Conservation (phyloP, 768 basidiomycete species). For the Cytidiella melzeri region DNA sequence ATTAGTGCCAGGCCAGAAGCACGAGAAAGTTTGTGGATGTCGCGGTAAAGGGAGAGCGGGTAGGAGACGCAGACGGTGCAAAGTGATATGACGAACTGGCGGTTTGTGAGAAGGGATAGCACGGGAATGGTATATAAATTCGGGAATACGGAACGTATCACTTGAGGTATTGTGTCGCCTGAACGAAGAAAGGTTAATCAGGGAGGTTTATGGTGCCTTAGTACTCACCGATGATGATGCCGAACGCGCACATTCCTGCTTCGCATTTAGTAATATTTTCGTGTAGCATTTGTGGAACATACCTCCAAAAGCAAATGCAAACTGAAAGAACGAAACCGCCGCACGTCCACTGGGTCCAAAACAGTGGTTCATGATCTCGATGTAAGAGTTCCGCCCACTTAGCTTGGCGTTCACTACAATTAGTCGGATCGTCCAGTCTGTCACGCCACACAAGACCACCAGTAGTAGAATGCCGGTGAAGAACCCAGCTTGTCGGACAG, state of each 20-base stretch:
- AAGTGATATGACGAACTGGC: slow-evolving; percentile 83
- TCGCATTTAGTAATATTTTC: neutral
- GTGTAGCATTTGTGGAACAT: slow-evolving; percentile 20
- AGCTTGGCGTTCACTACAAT: slow-evolving; percentile 96
- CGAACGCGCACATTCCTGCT: slow-evolving; percentile 94
- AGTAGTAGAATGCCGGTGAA: slow-evolving; percentile 81
- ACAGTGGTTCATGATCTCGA: slow-evolving; percentile 90
- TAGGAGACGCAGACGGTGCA: slow-evolving; percentile 89
- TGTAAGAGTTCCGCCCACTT: slow-evolving; percentile 87
- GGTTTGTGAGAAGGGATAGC: slow-evolving; percentile 72
- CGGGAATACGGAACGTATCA: slow-evolving; percentile 84
- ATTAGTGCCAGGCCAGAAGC: slow-evolving; percentile 87
- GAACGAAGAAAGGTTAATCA: slow-evolving; percentile 2
- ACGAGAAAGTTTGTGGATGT: slow-evolving; percentile 94
- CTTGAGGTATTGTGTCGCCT: slow-evolving; percentile 96
- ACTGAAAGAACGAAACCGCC: slow-evolving; percentile 95
- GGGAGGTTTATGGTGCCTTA: neutral
- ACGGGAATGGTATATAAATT: slow-evolving; percentile 56
- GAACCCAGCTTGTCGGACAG: slow-evolving; percentile 91
- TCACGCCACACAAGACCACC: slow-evolving; percentile 71
- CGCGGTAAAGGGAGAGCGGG: slow-evolving; percentile 91
- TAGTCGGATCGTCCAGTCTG: slow-evolving; percentile 97
- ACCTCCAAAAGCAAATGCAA: slow-evolving; percentile 97
- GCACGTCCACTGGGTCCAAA: slow-evolving; percentile 90
- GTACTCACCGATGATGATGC: slow-evolving; percentile 75